Evolutionary conservation across 2,329 filamentous ascomycete genomes (phyloP).

Genomic region (Fusarium subglutinans): DNA sequence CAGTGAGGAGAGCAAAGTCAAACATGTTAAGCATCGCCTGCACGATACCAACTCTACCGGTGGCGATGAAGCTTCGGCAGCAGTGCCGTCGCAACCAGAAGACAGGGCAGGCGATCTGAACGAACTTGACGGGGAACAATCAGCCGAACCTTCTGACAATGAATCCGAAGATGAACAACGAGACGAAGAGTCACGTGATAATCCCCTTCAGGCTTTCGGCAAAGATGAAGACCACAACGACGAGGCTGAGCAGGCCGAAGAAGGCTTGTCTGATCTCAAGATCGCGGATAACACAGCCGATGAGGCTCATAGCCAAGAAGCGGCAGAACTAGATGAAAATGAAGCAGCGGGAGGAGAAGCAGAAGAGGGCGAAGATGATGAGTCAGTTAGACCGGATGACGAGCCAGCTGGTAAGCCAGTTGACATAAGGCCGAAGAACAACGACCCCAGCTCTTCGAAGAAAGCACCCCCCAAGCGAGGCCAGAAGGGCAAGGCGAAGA

Average conservation of each 20-base stretch:
- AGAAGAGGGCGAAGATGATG: conserved; percentile 40
- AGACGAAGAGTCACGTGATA: conserved; percentile 47
- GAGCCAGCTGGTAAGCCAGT: conserved; percentile 26
- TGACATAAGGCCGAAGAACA: conserved; percentile 8
- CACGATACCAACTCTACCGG: conserved; percentile 40
- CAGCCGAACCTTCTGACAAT: conserved; percentile 45
- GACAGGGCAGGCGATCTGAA: conserved; percentile 34
- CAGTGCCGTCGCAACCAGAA: conserved; percentile 39
- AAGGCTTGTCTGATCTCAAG: conserved; percentile 39
- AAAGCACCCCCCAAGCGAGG: conserved; percentile 69
- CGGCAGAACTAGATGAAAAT: conserved; percentile 30
- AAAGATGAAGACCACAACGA: conserved; percentile 39
- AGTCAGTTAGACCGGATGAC: conserved; percentile 17
- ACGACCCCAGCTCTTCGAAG: conserved; percentile 45
- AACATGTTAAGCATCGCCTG: conserved; percentile 75
- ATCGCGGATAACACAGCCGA: conserved; percentile 37
- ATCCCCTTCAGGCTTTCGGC: conserved; percentile 49
- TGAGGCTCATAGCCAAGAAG: conserved; percentile 47
- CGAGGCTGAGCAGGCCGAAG: conserved; percentile 39
- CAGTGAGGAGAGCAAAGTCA: conserved; percentile 84
- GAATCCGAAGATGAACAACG: conserved; percentile 47
- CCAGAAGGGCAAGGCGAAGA: conserved; percentile 85
- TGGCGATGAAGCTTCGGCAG: conserved; percentile 16
- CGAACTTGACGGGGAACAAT: conserved; percentile 37
- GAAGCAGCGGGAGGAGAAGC: conserved; percentile 39